Evolutionary conservation across 1,139 yeast genomes (phyloP).

Genomic region (Sugiyamaella sp.): DNA sequence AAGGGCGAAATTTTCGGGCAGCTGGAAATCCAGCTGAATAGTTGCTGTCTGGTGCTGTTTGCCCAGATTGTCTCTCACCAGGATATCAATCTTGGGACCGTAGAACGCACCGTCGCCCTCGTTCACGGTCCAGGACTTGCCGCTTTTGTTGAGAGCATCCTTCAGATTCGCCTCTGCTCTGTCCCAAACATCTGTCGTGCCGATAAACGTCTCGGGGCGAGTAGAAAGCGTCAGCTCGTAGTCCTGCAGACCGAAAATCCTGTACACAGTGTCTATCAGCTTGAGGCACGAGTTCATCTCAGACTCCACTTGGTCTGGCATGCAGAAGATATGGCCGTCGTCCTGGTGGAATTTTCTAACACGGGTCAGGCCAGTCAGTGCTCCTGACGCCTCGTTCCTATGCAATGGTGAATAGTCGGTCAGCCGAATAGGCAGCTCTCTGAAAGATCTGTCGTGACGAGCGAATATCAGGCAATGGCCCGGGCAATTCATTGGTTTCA

Average conservation of each 20-base stretch:
- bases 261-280: conserved; percentile 76
- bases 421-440: conserved; percentile 85
- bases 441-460: conserved; percentile 80
- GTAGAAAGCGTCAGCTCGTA: conserved; percentile 83
- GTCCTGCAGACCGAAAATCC: conserved; percentile 69
- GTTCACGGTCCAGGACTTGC: conserved; percentile 69
- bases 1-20: conserved; percentile 82
- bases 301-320: conserved; percentile 71
- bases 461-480: conserved; percentile 92
- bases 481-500: conserved; percentile 99
- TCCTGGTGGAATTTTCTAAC: conserved; percentile 98
- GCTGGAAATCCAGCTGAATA: conserved; percentile 91
- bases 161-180: conserved; percentile 76
- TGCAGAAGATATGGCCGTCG: conserved; percentile 97
- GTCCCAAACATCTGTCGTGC: conserved; percentile 82
- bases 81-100: conserved; percentile 89
- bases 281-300: conserved; percentile 78
- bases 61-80: conserved; percentile 78
- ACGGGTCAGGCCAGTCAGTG: conserved; percentile 89
- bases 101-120: conserved; percentile 98
- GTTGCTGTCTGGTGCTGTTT: conserved; percentile 96
- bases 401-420: conserved; percentile 95
- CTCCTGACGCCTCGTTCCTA: conserved; percentile 94
- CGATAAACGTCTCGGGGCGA: conserved; percentile 84
- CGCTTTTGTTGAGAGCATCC: conserved; percentile 62